phyloP scores from a whole-genome alignment of 1,284 basidiomycete genomes.

The Apiotrichum veenhuisii region DNA sequence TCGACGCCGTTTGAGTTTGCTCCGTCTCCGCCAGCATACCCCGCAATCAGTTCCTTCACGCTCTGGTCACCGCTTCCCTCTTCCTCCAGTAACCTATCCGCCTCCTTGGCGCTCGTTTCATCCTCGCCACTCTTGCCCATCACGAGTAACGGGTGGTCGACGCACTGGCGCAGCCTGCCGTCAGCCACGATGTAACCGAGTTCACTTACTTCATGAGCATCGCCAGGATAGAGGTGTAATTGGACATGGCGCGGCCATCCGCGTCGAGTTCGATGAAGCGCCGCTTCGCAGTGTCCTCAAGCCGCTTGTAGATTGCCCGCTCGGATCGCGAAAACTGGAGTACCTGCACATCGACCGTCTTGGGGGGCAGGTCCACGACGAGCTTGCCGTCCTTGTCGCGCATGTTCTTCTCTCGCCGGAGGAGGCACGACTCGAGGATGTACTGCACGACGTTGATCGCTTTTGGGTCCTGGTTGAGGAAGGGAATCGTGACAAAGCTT shows the following conservation, averaged over 20 bases:
- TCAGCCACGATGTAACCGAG: constrained; percentile 7
- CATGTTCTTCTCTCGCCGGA: constrained; percentile 95
- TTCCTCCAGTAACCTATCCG: constrained; percentile 48
- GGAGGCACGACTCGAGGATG: constrained; percentile 79
- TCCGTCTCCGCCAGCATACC: constrained; percentile 56
- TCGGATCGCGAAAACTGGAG: constrained; percentile 73
- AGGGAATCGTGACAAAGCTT: constrained; percentile 84
- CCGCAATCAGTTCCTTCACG: constrained; percentile 62
- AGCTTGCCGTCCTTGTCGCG: constrained; percentile 78
- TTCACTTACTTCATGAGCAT: constrained; percentile 80
- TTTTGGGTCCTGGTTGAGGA: constrained; percentile 78
- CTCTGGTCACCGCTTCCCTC: constrained; percentile 52
- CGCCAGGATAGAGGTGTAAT: constrained; percentile 83
- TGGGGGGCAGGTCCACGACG: constrained; percentile 84
- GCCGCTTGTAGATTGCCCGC: constrained; percentile 66
- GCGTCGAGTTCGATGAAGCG: constrained; percentile 69
- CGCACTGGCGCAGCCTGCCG: constrained; percentile 72
- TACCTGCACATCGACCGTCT: constrained; percentile 68
- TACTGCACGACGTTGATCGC: constrained; percentile 90
- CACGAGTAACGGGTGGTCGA: constrained; percentile 77
- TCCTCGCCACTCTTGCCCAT: constrained; percentile 53
- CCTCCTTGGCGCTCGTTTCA: constrained; percentile 53
- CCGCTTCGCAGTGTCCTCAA: constrained; percentile 46
- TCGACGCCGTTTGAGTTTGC: constrained; percentile 38
- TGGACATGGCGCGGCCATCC: constrained; percentile 72